These are phyloP conservation scores for Sarcodon sp. DNA, from an alignment of 768 basidiomycete species.

Conservation along the genomic window DNA sequence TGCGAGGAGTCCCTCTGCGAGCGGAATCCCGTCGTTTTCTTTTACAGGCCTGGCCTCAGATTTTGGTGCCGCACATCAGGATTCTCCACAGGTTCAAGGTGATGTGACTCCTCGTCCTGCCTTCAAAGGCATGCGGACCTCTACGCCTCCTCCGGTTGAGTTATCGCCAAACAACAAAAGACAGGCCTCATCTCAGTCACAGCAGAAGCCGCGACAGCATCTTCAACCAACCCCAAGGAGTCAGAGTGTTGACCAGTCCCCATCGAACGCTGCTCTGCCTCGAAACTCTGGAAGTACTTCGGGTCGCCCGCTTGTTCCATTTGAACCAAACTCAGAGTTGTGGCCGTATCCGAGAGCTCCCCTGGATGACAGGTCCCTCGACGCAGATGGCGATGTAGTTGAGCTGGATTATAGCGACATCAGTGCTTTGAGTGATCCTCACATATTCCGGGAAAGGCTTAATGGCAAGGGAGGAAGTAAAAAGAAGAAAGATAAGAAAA, in stretches of 20 bases:
- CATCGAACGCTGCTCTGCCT: neutral
- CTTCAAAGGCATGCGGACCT: constrained; percentile 16
- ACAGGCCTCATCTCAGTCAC: neutral
- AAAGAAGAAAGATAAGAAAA: constrained; percentile 18
- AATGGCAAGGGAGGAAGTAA: constrained; percentile 10
- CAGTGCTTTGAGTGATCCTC: constrained; percentile 57
- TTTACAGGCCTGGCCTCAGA: neutral
- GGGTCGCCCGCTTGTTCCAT: constrained; percentile 34
- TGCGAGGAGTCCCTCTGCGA: constrained; percentile 1
- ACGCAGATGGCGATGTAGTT: constrained; percentile 48
- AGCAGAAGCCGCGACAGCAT: neutral
- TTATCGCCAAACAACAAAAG: neutral
- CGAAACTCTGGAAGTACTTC: neutral
- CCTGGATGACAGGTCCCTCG: constrained; percentile 22
- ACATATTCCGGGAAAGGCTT: constrained; percentile 28
- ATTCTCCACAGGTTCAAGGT: constrained; percentile 11
- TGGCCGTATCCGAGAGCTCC: constrained; percentile 56
- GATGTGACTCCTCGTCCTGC: constrained; percentile 59
- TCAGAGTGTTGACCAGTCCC: neutral
- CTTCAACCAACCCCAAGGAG: neutral
- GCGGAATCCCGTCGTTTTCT: neutral
- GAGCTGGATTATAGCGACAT: constrained; percentile 70
- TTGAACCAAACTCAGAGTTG: constrained; percentile 49
- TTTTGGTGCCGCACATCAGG: constrained; percentile 3
- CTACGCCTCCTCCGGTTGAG: constrained; percentile 6